phyloP scores from a whole-genome alignment of 1,284 basidiomycete species.

The Phellopilus nigrolimitatus region DNA sequence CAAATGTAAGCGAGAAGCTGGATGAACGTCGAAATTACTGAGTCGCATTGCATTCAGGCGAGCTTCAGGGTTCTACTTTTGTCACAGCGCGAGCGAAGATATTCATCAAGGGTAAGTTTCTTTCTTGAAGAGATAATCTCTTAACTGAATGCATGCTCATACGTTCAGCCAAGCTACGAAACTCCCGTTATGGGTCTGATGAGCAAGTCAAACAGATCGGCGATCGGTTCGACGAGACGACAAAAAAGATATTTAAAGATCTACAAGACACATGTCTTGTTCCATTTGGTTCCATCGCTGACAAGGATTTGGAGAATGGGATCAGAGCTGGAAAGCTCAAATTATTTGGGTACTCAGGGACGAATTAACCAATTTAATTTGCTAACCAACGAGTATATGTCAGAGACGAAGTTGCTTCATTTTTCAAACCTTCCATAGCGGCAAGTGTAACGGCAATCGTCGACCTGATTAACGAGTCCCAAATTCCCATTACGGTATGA shows the following conservation, averaged over 20 bases:
- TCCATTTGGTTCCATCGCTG: conserved; percentile 43
- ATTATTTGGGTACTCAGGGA: conserved; percentile 38
- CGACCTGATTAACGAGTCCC: conserved; percentile 23
- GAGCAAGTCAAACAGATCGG: conserved; percentile 41
- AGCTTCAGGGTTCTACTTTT: conserved; percentile 35
- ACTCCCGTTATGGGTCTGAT: conserved; percentile 27
- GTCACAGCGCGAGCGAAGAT: conserved; percentile 39
- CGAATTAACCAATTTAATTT: not conserved
- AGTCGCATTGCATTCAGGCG: conserved; percentile 25
- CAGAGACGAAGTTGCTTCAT: conserved; percentile 36
- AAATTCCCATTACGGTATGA: conserved; percentile 54
- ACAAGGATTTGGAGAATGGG: conserved; percentile 40
- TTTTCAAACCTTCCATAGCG: conserved; percentile 43
- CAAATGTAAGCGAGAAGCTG: conserved; percentile 33
- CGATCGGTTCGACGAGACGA: conserved; percentile 45
- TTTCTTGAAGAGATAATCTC: too few relatives aligned
- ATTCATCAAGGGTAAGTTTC: conserved; percentile 32
- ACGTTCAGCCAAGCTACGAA: conserved; percentile 29
- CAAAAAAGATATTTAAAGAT: conserved; percentile 44
- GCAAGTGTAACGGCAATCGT: conserved; percentile 49
- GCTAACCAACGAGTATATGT: not conserved
- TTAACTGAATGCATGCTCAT: not conserved
- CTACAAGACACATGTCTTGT: conserved; percentile 41
- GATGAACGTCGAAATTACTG: conserved; percentile 3
- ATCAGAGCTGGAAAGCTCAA: conserved; percentile 45